Percentiles rank a stretch among this genome's conserved stretches.
Conservation (phyloP, 2,329 filamentous ascomycete genomes). For the Beauveria sp. region DNA sequence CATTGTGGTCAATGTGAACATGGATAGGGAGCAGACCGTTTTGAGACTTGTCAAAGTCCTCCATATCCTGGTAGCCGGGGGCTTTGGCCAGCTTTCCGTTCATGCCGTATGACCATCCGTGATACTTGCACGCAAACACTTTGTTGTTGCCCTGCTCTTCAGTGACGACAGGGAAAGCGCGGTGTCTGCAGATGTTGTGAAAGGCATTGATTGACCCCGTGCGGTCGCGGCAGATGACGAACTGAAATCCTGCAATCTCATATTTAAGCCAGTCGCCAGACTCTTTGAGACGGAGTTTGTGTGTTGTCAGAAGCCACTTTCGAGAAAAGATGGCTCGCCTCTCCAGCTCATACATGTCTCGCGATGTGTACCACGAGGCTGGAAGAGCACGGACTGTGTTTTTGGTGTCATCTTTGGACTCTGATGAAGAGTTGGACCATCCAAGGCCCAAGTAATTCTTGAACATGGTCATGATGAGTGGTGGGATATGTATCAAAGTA, state of each 20-base stretch:
- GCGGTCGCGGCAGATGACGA: conserved; percentile 40
- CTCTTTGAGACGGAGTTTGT: conserved; percentile 38
- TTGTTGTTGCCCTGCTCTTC: conserved; percentile 37
- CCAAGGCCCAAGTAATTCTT: conserved; percentile 10
- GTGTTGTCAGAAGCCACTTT: conserved; percentile 41
- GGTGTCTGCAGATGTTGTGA: conserved; percentile 52
- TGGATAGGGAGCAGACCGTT: conserved; percentile 46
- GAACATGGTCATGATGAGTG: not conserved
- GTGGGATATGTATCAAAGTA: not conserved
- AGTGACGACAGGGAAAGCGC: conserved; percentile 47
- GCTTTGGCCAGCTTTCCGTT: conserved; percentile 48
- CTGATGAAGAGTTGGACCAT: conserved; percentile 1
- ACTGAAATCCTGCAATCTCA: conserved; percentile 43
- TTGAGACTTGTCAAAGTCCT: conserved; percentile 43
- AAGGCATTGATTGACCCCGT: conserved; percentile 43
- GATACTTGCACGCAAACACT: conserved; percentile 49
- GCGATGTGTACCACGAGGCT: conserved; percentile 36
- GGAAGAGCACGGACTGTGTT: conserved; percentile 28
- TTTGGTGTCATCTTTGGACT: conserved; percentile 9
- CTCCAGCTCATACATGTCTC: conserved; percentile 42
- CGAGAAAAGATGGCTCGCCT: conserved; percentile 42
- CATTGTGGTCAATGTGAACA: conserved; percentile 37
- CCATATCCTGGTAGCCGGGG: conserved; percentile 44
- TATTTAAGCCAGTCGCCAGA: conserved; percentile 45
- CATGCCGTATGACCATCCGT: conserved; percentile 51